Conservation (phyloP, 73 alveolate genomes). For the Symbiodinium natans region DNA sequence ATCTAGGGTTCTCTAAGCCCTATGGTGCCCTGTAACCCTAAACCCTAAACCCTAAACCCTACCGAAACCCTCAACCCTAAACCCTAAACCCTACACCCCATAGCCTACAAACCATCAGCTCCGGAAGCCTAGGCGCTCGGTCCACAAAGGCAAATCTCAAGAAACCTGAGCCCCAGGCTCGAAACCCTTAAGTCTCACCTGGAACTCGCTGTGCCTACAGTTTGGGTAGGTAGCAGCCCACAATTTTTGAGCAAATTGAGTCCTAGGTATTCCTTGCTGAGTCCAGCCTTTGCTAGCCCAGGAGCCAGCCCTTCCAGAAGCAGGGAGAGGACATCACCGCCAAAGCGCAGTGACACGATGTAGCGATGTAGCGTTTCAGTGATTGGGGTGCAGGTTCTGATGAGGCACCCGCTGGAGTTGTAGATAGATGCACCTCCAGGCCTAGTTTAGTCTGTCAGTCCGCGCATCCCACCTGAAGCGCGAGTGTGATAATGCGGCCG, state of each 20-base stretch:
- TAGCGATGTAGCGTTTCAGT: background rate
- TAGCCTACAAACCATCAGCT: background rate
- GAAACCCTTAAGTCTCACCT: background rate
- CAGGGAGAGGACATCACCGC: background rate
- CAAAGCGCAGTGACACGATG: background rate
- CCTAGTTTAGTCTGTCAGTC: no score
- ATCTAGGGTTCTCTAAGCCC: no score
- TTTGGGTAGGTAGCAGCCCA: no score
- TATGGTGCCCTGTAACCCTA: background rate
- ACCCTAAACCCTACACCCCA: background rate
- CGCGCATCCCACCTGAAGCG: no score
- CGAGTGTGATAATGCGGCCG: no score
- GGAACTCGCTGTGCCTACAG: no score
- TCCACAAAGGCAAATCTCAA: background rate
- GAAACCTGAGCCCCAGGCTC: background rate
- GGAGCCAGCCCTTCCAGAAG: background rate
- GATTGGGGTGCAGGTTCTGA: no score
- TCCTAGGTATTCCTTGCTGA: no score
- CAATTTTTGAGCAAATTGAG: no score
- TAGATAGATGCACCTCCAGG: no score
- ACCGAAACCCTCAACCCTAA: background rate
- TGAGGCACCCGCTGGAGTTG: no score
- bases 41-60: background rate
- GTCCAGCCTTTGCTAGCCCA: background rate
- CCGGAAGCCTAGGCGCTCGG: background rate